These are phyloP conservation scores for Colletotrichum acutatum DNA, from an alignment of 2,329 filamentous ascomycete genomes.

Conservation along the genomic window DNA sequence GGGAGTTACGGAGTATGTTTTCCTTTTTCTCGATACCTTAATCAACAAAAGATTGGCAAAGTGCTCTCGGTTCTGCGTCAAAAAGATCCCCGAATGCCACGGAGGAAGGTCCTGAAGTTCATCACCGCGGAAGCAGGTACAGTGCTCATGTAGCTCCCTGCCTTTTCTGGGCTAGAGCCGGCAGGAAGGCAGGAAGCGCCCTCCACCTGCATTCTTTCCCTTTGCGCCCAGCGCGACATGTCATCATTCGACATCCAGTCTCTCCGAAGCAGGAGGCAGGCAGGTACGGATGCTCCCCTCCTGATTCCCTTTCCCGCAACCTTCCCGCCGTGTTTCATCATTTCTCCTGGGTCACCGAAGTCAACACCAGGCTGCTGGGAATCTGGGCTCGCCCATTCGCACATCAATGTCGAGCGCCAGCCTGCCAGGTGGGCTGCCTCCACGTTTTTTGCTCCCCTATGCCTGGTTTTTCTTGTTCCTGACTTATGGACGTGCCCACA, in stretches of 20 bases:
- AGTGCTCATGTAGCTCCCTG: constrained; percentile 18
- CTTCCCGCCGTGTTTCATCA: constrained; percentile 33
- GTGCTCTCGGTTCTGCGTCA: neutral
- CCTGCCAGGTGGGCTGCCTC: constrained; percentile 19
- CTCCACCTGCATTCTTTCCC: neutral
- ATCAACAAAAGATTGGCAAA: neutral
- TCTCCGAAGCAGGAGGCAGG: neutral
- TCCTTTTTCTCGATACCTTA: neutral
- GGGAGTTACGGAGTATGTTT: neutral
- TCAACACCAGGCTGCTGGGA: constrained; percentile 27
- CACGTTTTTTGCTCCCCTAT: constrained; percentile 20
- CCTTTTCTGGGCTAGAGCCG: constrained; percentile 7
- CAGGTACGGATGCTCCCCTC: neutral
- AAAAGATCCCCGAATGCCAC: neutral
- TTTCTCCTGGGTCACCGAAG: constrained; percentile 15
- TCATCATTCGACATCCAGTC: constrained; percentile 30
- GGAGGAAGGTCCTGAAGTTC: constrained; percentile 6
- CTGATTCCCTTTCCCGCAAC: constrained; percentile 8
- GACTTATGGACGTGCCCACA: constrained; percentile 13
- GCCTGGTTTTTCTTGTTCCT: constrained; percentile 11
- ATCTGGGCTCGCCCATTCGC: constrained; percentile 9
- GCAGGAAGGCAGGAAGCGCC: neutral
- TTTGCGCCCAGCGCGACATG: constrained; percentile 13
- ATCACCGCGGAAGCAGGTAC: neutral
- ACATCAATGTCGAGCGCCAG: constrained; percentile 14